phyloP scores from a whole-genome alignment of 192 early-diverging fungal species.

The Coemansia sp. region DNA sequence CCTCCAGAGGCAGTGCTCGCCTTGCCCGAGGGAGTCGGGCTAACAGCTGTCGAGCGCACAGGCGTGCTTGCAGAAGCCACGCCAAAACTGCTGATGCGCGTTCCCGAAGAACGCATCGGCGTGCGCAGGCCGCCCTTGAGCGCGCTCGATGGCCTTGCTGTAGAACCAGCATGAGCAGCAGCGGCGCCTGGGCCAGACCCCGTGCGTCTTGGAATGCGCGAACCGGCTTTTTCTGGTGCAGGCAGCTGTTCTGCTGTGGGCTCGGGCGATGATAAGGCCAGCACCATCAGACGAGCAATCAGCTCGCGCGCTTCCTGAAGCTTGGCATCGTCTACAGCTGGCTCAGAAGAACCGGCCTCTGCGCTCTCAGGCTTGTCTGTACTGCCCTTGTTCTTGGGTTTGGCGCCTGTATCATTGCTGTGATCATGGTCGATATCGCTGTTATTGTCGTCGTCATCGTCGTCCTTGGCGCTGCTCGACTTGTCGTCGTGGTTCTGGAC shows the following conservation, averaged over 20 bases:
- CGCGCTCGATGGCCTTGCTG: conserved; percentile 15
- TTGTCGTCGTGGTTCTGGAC: neutral
- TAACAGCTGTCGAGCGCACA: conserved; percentile 37
- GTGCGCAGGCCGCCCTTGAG: conserved; percentile 33
- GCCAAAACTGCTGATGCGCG: conserved; percentile 54
- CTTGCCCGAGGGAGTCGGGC: conserved; percentile 42
- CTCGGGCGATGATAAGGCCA: conserved; percentile 44
- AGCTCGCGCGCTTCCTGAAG: conserved; percentile 52
- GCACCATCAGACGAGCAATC: conserved; percentile 51
- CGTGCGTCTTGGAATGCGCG: conserved; percentile 35
- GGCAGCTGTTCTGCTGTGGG: conserved; percentile 9
- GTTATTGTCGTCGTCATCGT: neutral
- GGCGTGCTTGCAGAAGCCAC: conserved; percentile 48
- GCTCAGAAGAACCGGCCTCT: conserved; percentile 1
- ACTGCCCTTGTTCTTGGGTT: neutral
- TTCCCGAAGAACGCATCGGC: conserved; percentile 25
- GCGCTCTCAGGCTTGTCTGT: neutral
- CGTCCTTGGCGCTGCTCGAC: neutral
- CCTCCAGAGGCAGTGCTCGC: conserved; percentile 7
- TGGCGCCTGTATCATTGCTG: neutral
- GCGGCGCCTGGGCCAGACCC: conserved; percentile 11
- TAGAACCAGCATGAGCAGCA: conserved; percentile 1
- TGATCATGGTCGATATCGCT: neutral
- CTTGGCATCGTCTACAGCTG: conserved; percentile 12
- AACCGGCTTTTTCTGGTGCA: conserved; percentile 14